Evolutionary conservation across 495 filamentous ascomycete genomes (phyloP).

Genomic region (Annulohypoxylon stygium): DNA sequence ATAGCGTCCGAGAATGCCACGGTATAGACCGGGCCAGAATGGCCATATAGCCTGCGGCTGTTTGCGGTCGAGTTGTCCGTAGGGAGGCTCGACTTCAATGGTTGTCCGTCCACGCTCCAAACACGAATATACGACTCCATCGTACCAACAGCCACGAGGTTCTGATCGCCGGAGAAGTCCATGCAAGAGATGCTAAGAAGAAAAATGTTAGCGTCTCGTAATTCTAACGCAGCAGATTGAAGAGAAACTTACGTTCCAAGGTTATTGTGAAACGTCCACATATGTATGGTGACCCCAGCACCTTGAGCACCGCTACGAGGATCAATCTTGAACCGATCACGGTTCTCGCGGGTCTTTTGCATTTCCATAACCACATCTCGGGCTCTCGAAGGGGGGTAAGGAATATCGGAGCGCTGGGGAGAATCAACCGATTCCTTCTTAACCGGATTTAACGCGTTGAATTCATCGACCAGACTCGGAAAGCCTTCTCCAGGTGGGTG

Average conservation of each 20-base stretch:
- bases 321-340: conserved; percentile 88
- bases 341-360: conserved; percentile 92
- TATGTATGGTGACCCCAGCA: conserved; percentile 84
- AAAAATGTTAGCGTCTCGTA: conserved; percentile 45
- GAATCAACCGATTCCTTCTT: conserved; percentile 92
- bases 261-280: conserved; percentile 98
- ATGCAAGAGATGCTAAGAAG: conserved; percentile 81
- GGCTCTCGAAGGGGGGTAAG: conserved; percentile 85
- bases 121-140: conserved; percentile 94
- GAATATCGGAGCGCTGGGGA: conserved; percentile 79
- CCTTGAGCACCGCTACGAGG: conserved; percentile 83
- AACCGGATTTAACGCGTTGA: conserved; percentile 79
- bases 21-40: conserved; percentile 87
- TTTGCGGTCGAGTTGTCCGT: conserved; percentile 61
- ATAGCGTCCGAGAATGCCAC: conserved; percentile 91
- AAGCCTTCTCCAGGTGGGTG: conserved; percentile 76
- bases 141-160: conserved; percentile 86
- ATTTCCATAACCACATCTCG: conserved; percentile 94
- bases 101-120: conserved; percentile 86
- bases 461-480: conserved; percentile 77
- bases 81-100: conserved; percentile 65
- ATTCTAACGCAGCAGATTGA: neutral
- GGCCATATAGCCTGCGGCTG: conserved; percentile 87
- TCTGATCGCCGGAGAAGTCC: conserved; percentile 91
- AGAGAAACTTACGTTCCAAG: conserved; percentile 76